Base-by-base conservation (phyloP, 257 asterid species). In the Knoxia roxburghii region DNA sequence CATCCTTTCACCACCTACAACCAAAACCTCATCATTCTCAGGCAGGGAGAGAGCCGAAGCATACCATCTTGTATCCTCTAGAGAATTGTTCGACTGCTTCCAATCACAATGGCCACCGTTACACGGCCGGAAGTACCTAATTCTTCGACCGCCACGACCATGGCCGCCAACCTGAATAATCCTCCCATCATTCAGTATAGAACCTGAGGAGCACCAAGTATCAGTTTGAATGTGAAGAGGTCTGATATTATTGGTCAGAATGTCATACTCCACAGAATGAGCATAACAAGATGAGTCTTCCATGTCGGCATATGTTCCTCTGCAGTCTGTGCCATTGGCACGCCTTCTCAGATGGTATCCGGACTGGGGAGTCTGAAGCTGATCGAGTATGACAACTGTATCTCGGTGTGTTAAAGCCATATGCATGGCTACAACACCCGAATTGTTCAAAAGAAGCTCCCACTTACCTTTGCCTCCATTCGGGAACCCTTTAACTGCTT, bases 371-470 rank as follows among this genome's bases (percentile, higher is more conserved):
- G 81, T 54, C 39, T 72, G 77, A 5, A 68, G 70, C 65, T 73
- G 86, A 60, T 88, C 96, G 51, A 79, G 73, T 76, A 88, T 80
- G 61, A 88, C 30, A 23, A 88, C 87, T 6, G 89, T 84, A 75
- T 81, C 73, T 65, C 63, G 52, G 80, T 78, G 85, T 7, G 96
- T 88, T 63, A 88, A 62, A 69, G 78, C 86, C 91, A 86, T 84
- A 76, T 86, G 96, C 82, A 76, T 80, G 23, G 89, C 94, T 24
- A 86, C 87, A 10, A 84, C 83, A 0, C 96, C 96, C 20, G 85
- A 75, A 82, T 75, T 81, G 69, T 79, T 76, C 46, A 84, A 24
- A 0, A 86, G 78, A 53, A 82, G 54, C 48, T 78, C 72, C 96
- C 96, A 86, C 65, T 67, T 62, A 39, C 90, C 96, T 10, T 66